Percentiles rank a stretch among this genome's conserved stretches.
phyloP scores from a whole-genome alignment of 177 flowering plant genomes.

The Vitis hybrid region DNA sequence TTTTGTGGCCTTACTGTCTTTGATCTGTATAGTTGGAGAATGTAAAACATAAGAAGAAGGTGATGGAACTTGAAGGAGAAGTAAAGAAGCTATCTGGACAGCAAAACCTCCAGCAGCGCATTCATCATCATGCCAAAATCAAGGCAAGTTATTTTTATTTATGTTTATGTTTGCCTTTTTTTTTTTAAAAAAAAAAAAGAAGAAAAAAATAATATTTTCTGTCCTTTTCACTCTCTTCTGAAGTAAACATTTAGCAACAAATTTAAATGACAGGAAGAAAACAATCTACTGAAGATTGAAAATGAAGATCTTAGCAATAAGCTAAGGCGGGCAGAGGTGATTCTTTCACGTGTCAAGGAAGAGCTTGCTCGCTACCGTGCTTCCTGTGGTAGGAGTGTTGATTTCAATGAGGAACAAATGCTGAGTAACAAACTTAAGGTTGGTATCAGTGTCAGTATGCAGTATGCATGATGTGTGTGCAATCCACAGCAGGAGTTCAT shows the following conservation, averaged over 20 bases:
- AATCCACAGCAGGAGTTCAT: not conserved
- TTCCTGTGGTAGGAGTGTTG: slow-evolving; percentile 43
- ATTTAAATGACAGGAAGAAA: slow-evolving; percentile 69
- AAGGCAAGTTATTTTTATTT: slow-evolving; percentile 48
- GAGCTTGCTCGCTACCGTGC: slow-evolving; percentile 70
- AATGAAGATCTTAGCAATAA: slow-evolving; percentile 69
- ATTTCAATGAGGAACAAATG: slow-evolving; percentile 65
- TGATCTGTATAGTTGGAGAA: slow-evolving; percentile 56
- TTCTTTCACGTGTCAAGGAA: slow-evolving; percentile 67
- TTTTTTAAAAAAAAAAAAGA: too few relatives aligned
- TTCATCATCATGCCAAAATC: slow-evolving; percentile 96
- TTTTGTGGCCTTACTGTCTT: not conserved
- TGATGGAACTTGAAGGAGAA: slow-evolving; percentile 77
- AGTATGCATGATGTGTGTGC: not conserved
- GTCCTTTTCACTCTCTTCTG: not conserved
- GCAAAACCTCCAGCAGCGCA: slow-evolving; percentile 94
- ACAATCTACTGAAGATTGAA: slow-evolving; percentile 64
- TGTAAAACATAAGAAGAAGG: slow-evolving; percentile 53
- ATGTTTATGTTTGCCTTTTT: not conserved
- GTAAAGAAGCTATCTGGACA: slow-evolving; percentile 84
- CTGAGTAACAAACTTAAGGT: slow-evolving; percentile 68
- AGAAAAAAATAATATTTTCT: not conserved
- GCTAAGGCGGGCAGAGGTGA: slow-evolving; percentile 51
- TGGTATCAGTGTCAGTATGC: slow-evolving; percentile 18
- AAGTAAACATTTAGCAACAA: not conserved